Percentiles rank a stretch among this genome's conserved stretches.
Conservation (phyloP, 1,139 yeast species). For the Hyphopichia wangnamkhiaoensis region DNA sequence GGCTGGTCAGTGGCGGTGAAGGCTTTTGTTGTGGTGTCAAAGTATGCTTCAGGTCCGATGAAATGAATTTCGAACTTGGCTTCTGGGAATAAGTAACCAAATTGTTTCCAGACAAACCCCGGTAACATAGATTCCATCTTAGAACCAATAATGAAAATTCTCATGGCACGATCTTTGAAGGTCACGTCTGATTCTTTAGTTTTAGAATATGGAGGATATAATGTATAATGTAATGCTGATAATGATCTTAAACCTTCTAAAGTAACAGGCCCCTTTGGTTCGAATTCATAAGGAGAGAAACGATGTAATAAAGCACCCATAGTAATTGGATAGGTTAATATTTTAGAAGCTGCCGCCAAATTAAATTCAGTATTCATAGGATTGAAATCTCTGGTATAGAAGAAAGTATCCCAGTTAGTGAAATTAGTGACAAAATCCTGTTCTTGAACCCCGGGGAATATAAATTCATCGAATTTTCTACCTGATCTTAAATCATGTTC, state of each 20-base stretch:
- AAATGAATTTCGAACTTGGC: constrained; percentile 83
- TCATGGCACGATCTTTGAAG: constrained; percentile 83
- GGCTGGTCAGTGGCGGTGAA: constrained; percentile 41
- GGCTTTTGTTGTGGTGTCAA: constrained; percentile 53
- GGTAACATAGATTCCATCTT: constrained; percentile 94
- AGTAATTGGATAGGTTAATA: constrained; percentile 90
- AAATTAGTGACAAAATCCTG: constrained; percentile 77
- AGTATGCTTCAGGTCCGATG: constrained; percentile 90
- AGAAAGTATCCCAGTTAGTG: constrained; percentile 87
- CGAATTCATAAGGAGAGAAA: constrained; percentile 77
- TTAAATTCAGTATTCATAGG: constrained; percentile 98
- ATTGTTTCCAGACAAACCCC: constrained; percentile 93
- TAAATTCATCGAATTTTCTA: constrained; percentile 91
- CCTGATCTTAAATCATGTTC: constrained; percentile 96
- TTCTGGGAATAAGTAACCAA: constrained; percentile 82
- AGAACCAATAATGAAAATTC: constrained; percentile 88
- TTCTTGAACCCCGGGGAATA: constrained; percentile 82
- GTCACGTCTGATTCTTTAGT: constrained; percentile 39
- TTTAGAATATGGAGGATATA: constrained; percentile 71
- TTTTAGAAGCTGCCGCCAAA: constrained; percentile 91
- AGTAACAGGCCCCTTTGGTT: constrained; percentile 85
- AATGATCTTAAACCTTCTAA: constrained; percentile 90
- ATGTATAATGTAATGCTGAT: constrained; percentile 86
- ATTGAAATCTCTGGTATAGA: constrained; percentile 88
- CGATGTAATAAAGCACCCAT: constrained; percentile 82